Evolutionary conservation across 2,329 filamentous ascomycete species (phyloP).

Genomic region (Fusarium albosuccineum): DNA sequence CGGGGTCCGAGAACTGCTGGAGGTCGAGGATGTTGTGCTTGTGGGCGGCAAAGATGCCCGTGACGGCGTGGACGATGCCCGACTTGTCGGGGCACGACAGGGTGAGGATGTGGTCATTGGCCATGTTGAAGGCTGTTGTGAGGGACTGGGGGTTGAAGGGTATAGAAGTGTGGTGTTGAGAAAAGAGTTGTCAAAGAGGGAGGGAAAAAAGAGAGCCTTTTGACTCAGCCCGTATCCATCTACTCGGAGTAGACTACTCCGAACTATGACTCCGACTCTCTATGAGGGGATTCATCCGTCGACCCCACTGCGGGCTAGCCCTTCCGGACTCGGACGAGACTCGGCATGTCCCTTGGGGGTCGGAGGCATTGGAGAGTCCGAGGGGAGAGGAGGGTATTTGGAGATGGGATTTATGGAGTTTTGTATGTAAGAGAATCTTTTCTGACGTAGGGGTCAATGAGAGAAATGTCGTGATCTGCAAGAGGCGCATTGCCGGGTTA

Average conservation of each 20-base stretch:
- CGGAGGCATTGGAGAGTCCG: neutral
- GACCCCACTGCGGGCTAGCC: conserved; percentile 48
- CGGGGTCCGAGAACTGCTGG: conserved; percentile 85
- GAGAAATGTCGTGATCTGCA: conserved; percentile 10
- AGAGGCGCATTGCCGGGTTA: conserved; percentile 13
- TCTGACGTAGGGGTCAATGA: neutral
- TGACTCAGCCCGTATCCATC: neutral
- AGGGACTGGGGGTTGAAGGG: neutral
- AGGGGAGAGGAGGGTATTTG: neutral
- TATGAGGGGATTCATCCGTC: conserved; percentile 13
- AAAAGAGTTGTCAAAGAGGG: neutral
- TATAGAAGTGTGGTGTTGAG: conserved; percentile 13
- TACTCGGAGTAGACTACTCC: neutral
- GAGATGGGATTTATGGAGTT: neutral
- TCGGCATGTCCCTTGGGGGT: conserved; percentile 8
- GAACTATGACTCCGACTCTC: conserved; percentile 36
- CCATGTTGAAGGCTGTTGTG: conserved; percentile 50
- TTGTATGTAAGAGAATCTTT: neutral
- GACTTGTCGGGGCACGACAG: conserved; percentile 87
- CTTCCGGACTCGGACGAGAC: conserved; percentile 36
- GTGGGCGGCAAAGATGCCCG: conserved; percentile 79
- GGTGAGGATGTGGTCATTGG: conserved; percentile 78
- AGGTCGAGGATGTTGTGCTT: conserved; percentile 86
- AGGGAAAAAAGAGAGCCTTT: too few species aligned
- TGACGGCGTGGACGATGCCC: conserved; percentile 88